Percentiles rank a stretch among this genome's conserved stretches.
These are phyloP conservation scores for Penicillium steckii DNA, from an alignment of 495 filamentous ascomycete genomes.

Conservation along the genomic window DNA sequence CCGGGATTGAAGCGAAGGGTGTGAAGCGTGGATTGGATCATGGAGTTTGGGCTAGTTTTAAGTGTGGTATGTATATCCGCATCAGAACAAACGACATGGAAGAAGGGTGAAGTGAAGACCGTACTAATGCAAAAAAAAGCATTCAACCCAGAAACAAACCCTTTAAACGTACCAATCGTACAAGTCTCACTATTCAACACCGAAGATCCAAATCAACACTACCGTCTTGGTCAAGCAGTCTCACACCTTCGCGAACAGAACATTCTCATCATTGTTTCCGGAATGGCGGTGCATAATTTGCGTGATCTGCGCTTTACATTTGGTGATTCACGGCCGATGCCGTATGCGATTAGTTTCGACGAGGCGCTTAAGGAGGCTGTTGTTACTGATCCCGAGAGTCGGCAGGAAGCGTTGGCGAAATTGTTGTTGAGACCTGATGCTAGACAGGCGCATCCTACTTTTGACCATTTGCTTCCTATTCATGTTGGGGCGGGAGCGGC, in stretches of 20 bases:
- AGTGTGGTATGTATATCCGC: constrained; percentile 49
- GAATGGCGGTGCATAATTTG: constrained; percentile 89
- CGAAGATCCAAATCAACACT: constrained; percentile 70
- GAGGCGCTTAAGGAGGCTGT: constrained; percentile 73
- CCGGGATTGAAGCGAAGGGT: constrained; percentile 63
- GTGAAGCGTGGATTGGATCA: constrained; percentile 75
- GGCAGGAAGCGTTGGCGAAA: constrained; percentile 59
- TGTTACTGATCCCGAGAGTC: constrained; percentile 46
- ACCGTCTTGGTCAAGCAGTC: constrained; percentile 68
- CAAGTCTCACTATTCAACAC: constrained; percentile 74
- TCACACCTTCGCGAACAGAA: constrained; percentile 66
- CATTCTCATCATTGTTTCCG: constrained; percentile 71
- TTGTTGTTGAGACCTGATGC: constrained; percentile 65
- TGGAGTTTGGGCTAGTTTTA: constrained; percentile 75
- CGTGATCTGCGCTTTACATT: constrained; percentile 56
- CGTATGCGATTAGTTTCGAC: constrained; percentile 76
- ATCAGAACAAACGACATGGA: background rate
- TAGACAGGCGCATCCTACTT: constrained; percentile 71
- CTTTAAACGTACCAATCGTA: constrained; percentile 73
- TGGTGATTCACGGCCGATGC: constrained; percentile 48
- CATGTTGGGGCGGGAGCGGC: constrained; percentile 73
- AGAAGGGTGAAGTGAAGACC: background rate
- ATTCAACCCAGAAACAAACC: constrained; percentile 72
- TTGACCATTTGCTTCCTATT: constrained; percentile 81
- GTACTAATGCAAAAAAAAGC: constrained; percentile 30